phyloP scores from a whole-genome alignment of 2,329 filamentous ascomycete species.

The Clarireedia paspali region DNA sequence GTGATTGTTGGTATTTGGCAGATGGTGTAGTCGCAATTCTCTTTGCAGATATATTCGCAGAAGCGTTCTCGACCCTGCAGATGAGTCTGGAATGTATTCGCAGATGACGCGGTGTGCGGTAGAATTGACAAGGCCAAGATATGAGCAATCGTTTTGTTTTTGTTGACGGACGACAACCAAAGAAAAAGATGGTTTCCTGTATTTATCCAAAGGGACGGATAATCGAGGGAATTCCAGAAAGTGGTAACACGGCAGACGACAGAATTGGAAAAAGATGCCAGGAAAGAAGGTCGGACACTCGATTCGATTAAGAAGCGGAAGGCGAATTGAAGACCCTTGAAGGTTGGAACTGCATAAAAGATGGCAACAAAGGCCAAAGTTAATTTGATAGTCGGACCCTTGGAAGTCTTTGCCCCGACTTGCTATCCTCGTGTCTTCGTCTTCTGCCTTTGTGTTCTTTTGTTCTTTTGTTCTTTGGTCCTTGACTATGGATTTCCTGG shows the following conservation, averaged over 20 bases:
- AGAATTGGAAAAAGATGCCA: neutral
- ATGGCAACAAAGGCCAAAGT: neutral
- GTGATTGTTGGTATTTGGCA: neutral
- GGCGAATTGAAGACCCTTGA: neutral
- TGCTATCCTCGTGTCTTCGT: too few species aligned
- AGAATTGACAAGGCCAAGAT: neutral
- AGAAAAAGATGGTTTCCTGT: neutral
- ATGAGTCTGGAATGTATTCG: neutral
- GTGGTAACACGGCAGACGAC: neutral
- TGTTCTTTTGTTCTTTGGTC: too few species aligned
- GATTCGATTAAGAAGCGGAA: neutral
- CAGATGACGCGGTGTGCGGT: neutral
- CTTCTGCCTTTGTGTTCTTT: too few species aligned
- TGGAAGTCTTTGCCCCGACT: too few species aligned
- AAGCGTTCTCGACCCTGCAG: neutral
- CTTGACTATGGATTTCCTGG: too few species aligned
- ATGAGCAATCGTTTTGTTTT: neutral
- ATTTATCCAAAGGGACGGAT: neutral
- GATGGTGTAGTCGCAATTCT: neutral
- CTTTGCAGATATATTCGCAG: too few species aligned
- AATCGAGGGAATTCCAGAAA: neutral
- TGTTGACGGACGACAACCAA: neutral
- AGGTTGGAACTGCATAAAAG: constrained; percentile 2
- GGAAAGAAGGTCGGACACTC: neutral
- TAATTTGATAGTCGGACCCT: neutral